Evolutionary conservation across 495 filamentous ascomycete species (phyloP), one percentile per base, ranked within the genome.

Genomic region (Podospora didyma): DNA sequence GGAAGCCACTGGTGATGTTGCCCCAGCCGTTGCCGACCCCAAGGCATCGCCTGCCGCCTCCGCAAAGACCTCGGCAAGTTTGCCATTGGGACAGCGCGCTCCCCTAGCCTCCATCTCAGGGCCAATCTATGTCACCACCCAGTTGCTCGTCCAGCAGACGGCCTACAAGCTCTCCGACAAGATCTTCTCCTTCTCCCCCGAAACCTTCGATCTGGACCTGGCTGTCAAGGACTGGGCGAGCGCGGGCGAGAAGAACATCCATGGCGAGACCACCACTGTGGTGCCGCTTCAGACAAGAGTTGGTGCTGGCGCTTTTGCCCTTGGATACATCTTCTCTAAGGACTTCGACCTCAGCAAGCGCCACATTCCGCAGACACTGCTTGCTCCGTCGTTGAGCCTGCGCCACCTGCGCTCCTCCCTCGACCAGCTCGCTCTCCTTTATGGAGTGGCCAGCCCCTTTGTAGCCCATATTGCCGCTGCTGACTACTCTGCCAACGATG

Each of bases 301-400:
- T 52, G 94, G 94, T 61, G 94, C 95, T 45, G 94, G 90, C 45
- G 87, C 89, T 64, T 88, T 97, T 69, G 90, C 95, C 31, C 80
- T 98, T 47, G 94, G 94, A 57, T 98, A 98, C 73, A 87, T 97
- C 64, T 98, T 97, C 77, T 96, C 91, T 34, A 88, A 89, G 66
- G 94, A 98, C 71, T 96, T 93, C 61, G 90, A 96, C 67, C 69
- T 94, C 58, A 86, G 83, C 80, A 97, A 95, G 79, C 86, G 90
- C 61, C 84, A 94, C 71, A 80, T 96, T 34, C 92, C 94, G 4
- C 94, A 97, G 78, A 84, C 88, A 2, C 84, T 98, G 56, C 73
- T 97, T 53, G 92, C 92, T 12, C 88, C 91, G 0, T 89, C 91
- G 1, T 82, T 90, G 24, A 90, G 86, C 51, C 77, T 98, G 31